Evolutionary conservation across 306 rosid genomes (phyloP), one percentile per base, ranked within the genome.

Genomic region (Carpinus fangiana): DNA sequence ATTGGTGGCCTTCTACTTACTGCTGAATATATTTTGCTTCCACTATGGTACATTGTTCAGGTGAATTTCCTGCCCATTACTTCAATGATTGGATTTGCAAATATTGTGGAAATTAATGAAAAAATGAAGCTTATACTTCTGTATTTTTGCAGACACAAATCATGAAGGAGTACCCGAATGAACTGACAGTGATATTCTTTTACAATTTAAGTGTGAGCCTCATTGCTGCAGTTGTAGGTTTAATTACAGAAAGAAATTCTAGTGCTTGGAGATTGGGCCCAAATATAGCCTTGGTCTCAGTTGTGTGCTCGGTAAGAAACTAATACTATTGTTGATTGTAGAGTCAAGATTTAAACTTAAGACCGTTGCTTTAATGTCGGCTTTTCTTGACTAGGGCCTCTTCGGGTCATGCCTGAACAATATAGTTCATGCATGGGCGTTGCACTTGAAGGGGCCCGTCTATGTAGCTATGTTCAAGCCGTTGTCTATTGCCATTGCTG

Each of bases 381-480:
- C 18, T 50, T 74, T 76, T 55, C 55, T 51, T 7, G 48, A 14
- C 13, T 74, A 95, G 98, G 98, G 98, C 80, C 43, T 95, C 70
- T 88, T 95, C 10, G 97, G 97, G 45, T 95, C 98, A 62, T 86
- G 88, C 76, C 3, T 95, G 78, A 95, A 87, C 86, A 92, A 89
- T 72, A 62, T 92, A 61, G 89, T 90, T 69, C 98, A 95, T 69
- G 78, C 98, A 4, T 92, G 92, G 94, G 92, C 86, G 3, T 81
- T 95, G 77, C 97, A 83, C 41, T 16, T 91, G 76, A 95, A 92
- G 82, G 98, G 98, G 8, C 92, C 98, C 0, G 92, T 94, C 20
- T 93, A 84, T 67, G 98, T 88, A 12, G 90, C 97, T 18, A 91
- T 93, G 90, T 95, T 95, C 86, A 95, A 87, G 87, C 98, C 98